A percentile compares a stretch with the other conserved stretches of the same genome.
Conservation (phyloP, 2,329 filamentous ascomycete genomes). For the Epicoccum sorghinum region DNA sequence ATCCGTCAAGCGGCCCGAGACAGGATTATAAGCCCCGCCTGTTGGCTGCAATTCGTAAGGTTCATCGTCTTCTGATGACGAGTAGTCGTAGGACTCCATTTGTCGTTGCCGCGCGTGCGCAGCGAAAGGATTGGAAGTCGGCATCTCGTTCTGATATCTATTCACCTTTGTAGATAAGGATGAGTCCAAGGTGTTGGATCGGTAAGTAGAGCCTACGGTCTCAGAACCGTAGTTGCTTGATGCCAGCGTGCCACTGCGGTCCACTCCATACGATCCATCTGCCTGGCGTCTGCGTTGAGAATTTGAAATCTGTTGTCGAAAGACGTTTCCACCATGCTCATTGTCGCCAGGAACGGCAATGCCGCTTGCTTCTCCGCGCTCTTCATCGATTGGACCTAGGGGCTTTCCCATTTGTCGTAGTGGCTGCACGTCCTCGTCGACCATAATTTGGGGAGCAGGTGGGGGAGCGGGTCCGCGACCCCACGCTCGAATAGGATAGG, state of each 20-base stretch:
- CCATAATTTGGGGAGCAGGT: conserved; percentile 25
- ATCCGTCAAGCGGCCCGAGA: conserved; percentile 40
- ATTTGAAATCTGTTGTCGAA: conserved; percentile 47
- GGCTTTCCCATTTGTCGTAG: conserved; percentile 35
- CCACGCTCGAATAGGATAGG: conserved; percentile 64
- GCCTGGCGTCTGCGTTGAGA: conserved; percentile 45
- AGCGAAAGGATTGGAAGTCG: conserved; percentile 41
- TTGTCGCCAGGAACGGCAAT: conserved; percentile 24
- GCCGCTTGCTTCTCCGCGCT: conserved; percentile 41
- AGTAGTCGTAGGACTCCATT: conserved; percentile 46
- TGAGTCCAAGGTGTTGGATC: conserved; percentile 20
- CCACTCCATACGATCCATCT: conserved; percentile 32
- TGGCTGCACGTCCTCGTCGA: conserved; percentile 42
- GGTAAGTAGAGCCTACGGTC: conserved; percentile 27
- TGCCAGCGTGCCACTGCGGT: conserved; percentile 40
- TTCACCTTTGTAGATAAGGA: conserved; percentile 39
- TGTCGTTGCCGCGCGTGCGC: conserved; percentile 31
- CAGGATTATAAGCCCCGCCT: conserved; percentile 39
- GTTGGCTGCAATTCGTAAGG: conserved; percentile 45
- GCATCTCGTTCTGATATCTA: conserved; percentile 43
- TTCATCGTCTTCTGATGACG: conserved; percentile 48
- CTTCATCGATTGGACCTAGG: conserved; percentile 40
- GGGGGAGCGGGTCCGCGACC: conserved; percentile 53
- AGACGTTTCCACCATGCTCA: conserved; percentile 42
- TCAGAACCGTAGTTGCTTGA: conserved; percentile 37